Evolutionary conservation across 352 stramenopile species (phyloP), one percentile per base, ranked within the genome.

Genomic region (Globisporangium heterothallicum): DNA sequence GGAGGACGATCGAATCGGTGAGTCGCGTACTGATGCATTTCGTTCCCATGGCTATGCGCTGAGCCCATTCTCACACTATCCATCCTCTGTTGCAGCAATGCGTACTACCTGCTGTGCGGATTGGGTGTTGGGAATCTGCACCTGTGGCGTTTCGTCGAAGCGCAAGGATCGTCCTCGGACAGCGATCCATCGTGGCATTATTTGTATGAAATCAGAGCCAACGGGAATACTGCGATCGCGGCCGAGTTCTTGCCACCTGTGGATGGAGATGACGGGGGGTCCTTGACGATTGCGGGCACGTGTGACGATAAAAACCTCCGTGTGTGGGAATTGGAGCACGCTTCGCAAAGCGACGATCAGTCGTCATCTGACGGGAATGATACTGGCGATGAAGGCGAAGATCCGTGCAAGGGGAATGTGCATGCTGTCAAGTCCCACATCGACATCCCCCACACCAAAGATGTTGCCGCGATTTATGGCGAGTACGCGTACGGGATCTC

Each of bases 61-160:
- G 18, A 13, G 18, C 35, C 27, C 35, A 40, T 18, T 21, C 25
- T 25, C 14, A 22, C n/a, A 47, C 34, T 40, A 24, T 40, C 4
- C 41, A 41, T 49, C 35, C 21, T 40, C n/a, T 40, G 36, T 18
- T 19, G 21, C 19, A 79, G 67, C 18, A 69, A 69, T 56, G 70
- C 75, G 16, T 94, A 94, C 60, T 94, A 86, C 42, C 42, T 94
- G 9, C 29, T 92, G 19, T 80, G 66, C 42, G 83, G 83, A 7
- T 70, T 94, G 8, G 83, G 83, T 35, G 67, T 94, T 44, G 76
- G 75, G 10, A 84, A 61, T 6, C 53, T 92, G 21, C 70, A 88
- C 47, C 42, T 94, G 34, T 94, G 80, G 83, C 80, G 74, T 16
- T 94, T 91, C 42, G 60, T 77, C 3, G 77, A 88, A 45, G 58